Base-by-base conservation (phyloP, 345 rosid species). In the Boechera retrofracta region DNA sequence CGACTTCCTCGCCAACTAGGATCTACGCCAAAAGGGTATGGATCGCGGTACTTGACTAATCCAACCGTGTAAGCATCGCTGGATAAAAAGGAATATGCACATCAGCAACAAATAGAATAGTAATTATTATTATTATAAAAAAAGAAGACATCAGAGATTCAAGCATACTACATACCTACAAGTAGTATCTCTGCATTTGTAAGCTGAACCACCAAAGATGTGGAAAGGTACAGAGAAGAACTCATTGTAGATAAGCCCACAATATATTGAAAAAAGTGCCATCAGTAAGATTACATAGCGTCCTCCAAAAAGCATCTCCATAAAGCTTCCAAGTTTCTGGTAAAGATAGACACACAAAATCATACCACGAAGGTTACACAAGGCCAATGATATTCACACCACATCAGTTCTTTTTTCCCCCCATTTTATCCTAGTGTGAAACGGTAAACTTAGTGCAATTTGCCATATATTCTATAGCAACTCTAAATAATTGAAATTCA, bases 1-100 rank as follows among this genome's bases (percentile, higher is more conserved):
- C 98, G 97, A 83, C 97, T 94, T 81, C 98, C 98, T 69, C 98
- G 98, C 98, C 98, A 94, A 72, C 95, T 90, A 61, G 98, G 98
- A 88, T 94, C 98, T 60, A 94, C 97, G 47, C 98, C 98, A 77
- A 94, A 94, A 52, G 98, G 97, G 81, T 92, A 92, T 51, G 97
- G 82, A 82, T 86, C 96, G 74, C 70, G 91, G 81, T 83, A 88
- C 84, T 92, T 94, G 63, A 92, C 45, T 81, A 94, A 83, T 77
- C 98, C 98, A 69, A 39, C 85, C 18, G 94, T 69, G 51, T 75
- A 32, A 12, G 97, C 97, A 85, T 94, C 95, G 61, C 98, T 94
- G 87, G 47, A 76, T 79, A 69, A 68, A 76, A 73, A 42, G 41
- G 66, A 68, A 82, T 69, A 41, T 52, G 73, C 44, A 53, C 61